Percentiles rank a stretch among this genome's conserved stretches.
phyloP scores from a whole-genome alignment of 2,329 filamentous ascomycete species.

The Nemania sp. region DNA sequence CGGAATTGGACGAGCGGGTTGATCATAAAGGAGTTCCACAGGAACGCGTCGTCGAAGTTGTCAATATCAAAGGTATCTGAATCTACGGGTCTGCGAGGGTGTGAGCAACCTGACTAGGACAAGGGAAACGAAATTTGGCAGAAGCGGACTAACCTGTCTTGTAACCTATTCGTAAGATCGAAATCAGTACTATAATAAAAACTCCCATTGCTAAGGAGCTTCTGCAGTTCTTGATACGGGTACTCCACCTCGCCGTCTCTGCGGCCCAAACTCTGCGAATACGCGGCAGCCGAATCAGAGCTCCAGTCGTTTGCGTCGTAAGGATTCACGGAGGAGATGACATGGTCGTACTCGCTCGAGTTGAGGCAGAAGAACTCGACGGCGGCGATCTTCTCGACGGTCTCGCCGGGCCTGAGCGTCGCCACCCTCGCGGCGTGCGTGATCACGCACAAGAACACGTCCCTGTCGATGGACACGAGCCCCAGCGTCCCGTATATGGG shows the following conservation, averaged over 20 bases:
- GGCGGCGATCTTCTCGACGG: constrained; percentile 79
- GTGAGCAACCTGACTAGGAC: constrained; percentile 26
- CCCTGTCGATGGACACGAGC: constrained; percentile 77
- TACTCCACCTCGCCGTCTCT: constrained; percentile 77
- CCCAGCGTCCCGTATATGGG: constrained; percentile 85
- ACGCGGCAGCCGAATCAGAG: constrained; percentile 52
- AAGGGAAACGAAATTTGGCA: background rate
- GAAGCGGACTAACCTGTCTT: constrained; percentile 67
- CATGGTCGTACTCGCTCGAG: constrained; percentile 80
- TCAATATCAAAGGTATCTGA: constrained; percentile 84
- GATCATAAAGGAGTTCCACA: constrained; percentile 99
- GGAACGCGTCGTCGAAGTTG: constrained; percentile 86
- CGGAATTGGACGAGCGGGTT: constrained; percentile 88
- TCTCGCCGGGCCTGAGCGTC: constrained; percentile 83
- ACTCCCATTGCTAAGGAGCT: constrained; percentile 86
- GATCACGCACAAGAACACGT: constrained; percentile 91
- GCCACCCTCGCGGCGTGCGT: constrained; percentile 79
- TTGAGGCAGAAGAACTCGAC: constrained; percentile 96
- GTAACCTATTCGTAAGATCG: constrained; percentile 88
- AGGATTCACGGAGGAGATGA: constrained; percentile 59
- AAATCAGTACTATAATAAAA: constrained; percentile 99
- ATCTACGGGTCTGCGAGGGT: constrained; percentile 65
- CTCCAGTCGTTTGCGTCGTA: constrained; percentile 53
- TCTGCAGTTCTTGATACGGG: constrained; percentile 87
- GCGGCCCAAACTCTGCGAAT: constrained; percentile 59